These are phyloP conservation scores for Platanthera guangdongensis DNA, from an alignment of 106 monocot species.

Conservation along the genomic window DNA sequence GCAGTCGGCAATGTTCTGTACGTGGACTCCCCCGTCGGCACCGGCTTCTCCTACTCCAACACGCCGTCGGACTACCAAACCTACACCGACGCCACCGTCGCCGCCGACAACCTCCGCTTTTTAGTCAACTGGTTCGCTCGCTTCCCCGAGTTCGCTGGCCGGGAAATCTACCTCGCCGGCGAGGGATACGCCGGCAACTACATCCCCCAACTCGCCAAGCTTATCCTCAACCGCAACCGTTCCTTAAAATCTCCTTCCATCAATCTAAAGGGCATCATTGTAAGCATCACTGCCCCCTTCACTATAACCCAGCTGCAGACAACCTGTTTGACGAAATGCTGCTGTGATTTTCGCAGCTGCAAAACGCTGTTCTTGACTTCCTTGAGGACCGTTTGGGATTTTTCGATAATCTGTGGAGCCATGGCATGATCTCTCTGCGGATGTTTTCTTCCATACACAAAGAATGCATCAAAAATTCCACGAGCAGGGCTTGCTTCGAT, in stretches of 20 bases:
- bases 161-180: slow-evolving; percentile 38
- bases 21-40: slow-evolving; percentile 40
- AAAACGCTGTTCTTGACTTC: slow-evolving; percentile 2
- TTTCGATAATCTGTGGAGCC: slow-evolving; percentile 13
- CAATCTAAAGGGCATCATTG: slow-evolving; percentile 28
- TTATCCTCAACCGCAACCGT: slow-evolving; percentile 21
- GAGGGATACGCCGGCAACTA: slow-evolving; percentile 58
- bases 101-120: slow-evolving; percentile 28
- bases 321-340: background rate
- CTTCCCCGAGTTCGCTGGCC: slow-evolving; percentile 33
- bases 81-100: slow-evolving; percentile 19
- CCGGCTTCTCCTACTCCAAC: slow-evolving; percentile 46
- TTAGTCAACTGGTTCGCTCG: slow-evolving; percentile 39
- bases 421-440: slow-evolving; percentile 3
- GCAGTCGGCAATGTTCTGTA: slow-evolving; percentile 40
- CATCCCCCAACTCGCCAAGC: slow-evolving; percentile 37
- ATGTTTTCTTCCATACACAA: background rate
- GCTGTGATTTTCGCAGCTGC: slow-evolving; percentile 4
- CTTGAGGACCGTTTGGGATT: slow-evolving; percentile 5
- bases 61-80: slow-evolving; percentile 13
- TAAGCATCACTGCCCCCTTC: background rate
- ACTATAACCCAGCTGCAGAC: background rate
- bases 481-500: background rate
- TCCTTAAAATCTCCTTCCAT: background rate
- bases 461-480: background rate